Evolutionary conservation across 148 eudicot genomes (phyloP).

Genomic region (Vaccinium vitisidaea): DNA sequence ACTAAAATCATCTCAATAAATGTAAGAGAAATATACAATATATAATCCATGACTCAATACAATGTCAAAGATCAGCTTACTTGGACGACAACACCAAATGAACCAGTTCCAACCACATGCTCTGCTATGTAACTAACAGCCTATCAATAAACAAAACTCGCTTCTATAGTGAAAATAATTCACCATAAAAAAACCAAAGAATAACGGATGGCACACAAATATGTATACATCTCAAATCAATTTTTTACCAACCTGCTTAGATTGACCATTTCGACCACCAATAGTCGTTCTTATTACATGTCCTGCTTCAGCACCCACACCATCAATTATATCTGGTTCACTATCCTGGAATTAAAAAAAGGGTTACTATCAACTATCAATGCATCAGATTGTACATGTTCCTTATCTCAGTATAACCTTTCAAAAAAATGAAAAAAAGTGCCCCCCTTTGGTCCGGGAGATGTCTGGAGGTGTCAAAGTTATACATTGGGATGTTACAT

Average conservation of each 20-base stretch:
- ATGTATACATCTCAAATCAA: slow-evolving; percentile 6
- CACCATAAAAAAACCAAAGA: slow-evolving; percentile 15
- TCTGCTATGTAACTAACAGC: slow-evolving; percentile 86
- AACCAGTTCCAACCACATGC: slow-evolving; percentile 98
- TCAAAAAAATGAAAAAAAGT: not conserved
- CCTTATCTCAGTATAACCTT: not conserved
- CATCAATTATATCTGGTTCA: slow-evolving; percentile 86
- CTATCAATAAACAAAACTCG: slow-evolving; percentile 45
- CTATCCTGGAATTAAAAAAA: slow-evolving; percentile 58
- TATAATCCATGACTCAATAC: not conserved
- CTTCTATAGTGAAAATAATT: slow-evolving; percentile 16
- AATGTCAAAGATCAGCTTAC: slow-evolving; percentile 35
- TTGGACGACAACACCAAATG: slow-evolving; percentile 97
- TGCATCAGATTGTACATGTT: slow-evolving; percentile 1
- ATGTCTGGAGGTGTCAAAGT: not conserved
- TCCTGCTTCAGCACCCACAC: slow-evolving; percentile 94
- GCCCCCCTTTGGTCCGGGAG: not conserved
- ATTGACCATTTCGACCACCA: slow-evolving; percentile 94
- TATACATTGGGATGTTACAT: not conserved
- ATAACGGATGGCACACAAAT: not conserved
- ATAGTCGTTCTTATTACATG: slow-evolving; percentile 84
- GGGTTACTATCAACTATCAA: not conserved
- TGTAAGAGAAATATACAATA: slow-evolving; percentile 5
- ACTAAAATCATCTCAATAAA: not conserved
- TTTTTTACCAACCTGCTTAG: slow-evolving; percentile 72